Conservation (phyloP, 2,329 filamentous ascomycete genomes). For the Neonectria coccinea region DNA sequence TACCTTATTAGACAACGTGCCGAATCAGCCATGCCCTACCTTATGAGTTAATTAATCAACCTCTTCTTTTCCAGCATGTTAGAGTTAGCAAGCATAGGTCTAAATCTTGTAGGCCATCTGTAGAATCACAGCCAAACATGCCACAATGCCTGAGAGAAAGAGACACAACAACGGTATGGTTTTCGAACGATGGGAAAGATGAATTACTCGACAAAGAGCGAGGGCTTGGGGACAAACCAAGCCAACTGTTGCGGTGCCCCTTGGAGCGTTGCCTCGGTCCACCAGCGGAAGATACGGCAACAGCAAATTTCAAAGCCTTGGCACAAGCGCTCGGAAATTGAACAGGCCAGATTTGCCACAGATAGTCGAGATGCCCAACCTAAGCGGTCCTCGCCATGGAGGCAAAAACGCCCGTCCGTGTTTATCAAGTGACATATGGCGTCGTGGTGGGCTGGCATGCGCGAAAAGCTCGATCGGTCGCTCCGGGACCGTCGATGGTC, state of each 20-base stretch:
- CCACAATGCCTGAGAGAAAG: not conserved
- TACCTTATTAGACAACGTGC: not conserved
- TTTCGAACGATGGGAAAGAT: not conserved
- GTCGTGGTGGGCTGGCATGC: not conserved
- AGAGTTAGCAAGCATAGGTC: not conserved
- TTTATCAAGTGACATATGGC: conserved; percentile 8
- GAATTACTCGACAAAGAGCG: not conserved
- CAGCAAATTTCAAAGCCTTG: conserved; percentile 4
- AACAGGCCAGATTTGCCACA: not conserved
- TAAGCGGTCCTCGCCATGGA: not conserved
- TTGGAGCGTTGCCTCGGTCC: conserved; percentile 5
- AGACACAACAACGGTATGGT: not conserved
- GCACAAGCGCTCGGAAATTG: not conserved
- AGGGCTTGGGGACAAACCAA: not conserved
- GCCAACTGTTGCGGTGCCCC: not conserved
- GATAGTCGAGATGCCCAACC: not conserved
- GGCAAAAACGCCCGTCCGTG: not conserved
- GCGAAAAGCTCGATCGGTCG: not conserved
- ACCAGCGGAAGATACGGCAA: not conserved
- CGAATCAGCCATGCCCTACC: not conserved
- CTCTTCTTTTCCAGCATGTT: not conserved
- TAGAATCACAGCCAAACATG: not conserved
- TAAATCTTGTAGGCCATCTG: not conserved
- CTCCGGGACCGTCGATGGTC: not conserved
- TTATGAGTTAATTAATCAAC: not conserved